Base-by-base conservation (phyloP, 371 early-diverging fungal genomes). In the Mucor piriformis region DNA sequence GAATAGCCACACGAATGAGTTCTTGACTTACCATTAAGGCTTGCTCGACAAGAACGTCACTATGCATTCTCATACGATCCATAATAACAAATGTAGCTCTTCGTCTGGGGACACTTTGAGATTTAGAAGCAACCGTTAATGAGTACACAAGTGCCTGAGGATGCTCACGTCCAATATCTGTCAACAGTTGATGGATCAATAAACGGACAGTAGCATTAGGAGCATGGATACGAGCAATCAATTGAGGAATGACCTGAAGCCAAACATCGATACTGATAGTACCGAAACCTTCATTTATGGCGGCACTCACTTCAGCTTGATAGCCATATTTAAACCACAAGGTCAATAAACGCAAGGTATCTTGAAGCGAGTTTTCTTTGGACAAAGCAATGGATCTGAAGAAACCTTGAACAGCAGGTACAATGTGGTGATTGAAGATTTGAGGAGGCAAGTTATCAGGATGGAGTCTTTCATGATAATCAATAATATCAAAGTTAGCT, bases 241-340 rank as follows among this genome's bases (percentile, higher is more conserved):
- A 75, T 78, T 97, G 98, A 10, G 99, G 99, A 64, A 99, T 98
- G 16, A 98, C 99, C 73, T 98, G 95, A 25, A 98, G 78, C 99
- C 98, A 98, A 0, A 96, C 96, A 50, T 95, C 95, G 52, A 96
- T 91, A 61, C 88, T 90, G 25, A 98, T 95, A n/a, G 81, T 87
- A 27, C 86, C 86, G 72, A 96, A 94, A 0, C 96, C 96, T 54
- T 94, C 94, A 3, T 80, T 84, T 43, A 99, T 88, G 3, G 95
- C 94, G 13, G 80, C 74, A 59, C 92, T 89, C 21, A 99, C 97
- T 55, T 95, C 93, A 8, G 83, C 83, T 23, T 92, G 88, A 63
- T 91, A 88, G 2, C 95, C 97, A 71, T 94, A 95, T 73, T 95
- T 95, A 74, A 99, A 98, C 97, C 96, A 95, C 29, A 97, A 76